phyloP scores from a whole-genome alignment of 331 rosid genomes.

The Pyrus hybrid region DNA sequence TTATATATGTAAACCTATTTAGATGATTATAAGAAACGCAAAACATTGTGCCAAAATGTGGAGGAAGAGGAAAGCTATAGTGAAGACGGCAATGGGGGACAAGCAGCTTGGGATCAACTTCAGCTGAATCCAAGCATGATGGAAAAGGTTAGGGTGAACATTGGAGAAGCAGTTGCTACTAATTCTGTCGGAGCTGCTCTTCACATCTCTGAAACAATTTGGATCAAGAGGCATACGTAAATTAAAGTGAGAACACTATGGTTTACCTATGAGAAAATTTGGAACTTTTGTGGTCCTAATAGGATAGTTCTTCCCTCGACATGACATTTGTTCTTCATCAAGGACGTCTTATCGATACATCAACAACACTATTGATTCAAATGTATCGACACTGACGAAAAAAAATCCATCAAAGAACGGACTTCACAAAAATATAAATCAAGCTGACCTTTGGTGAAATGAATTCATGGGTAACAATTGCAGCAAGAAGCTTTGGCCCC shows the following conservation, averaged over 20 bases:
- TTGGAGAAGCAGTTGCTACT: conserved; percentile 42
- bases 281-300: not conserved
- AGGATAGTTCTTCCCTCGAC: not conserved
- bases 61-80: conserved; percentile 53
- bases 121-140: conserved; percentile 58
- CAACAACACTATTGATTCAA: too few species aligned
- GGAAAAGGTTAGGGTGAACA: conserved; percentile 45
- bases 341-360: not conserved
- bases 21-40: conserved; percentile 35
- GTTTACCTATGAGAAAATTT: not conserved
- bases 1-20: too few species aligned
- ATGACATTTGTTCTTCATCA: not conserved
- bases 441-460: conserved; percentile 26
- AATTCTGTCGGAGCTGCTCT: conserved; percentile 61
- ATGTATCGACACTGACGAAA: too few species aligned
- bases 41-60: conserved; percentile 47
- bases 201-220: conserved; percentile 44
- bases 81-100: conserved; percentile 58
- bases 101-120: conserved; percentile 44
- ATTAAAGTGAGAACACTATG: not conserved
- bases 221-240: not conserved
- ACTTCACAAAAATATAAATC: not conserved
- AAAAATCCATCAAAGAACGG: too few species aligned
- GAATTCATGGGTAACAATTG: conserved; percentile 42
- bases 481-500: conserved; percentile 18